phyloP scores from a whole-genome alignment of 2,329 filamentous ascomycete species.

The Aspergillus sp. region DNA sequence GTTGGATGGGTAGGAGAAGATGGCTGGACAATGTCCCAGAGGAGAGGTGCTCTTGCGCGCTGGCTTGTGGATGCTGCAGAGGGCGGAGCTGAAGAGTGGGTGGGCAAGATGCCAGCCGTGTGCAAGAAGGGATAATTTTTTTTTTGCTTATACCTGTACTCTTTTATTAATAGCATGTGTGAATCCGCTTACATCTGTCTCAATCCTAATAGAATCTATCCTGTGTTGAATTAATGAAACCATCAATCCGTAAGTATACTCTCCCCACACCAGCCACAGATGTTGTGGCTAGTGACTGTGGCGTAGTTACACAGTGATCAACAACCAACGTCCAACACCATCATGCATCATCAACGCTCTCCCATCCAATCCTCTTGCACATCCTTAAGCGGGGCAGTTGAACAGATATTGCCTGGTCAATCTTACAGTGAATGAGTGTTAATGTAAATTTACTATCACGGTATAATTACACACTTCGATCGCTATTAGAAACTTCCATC shows the following conservation, averaged over 20 bases:
- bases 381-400: background rate
- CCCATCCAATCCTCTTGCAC: background rate
- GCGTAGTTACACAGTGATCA: background rate
- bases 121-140: background rate
- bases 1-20: background rate
- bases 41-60: background rate
- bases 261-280: background rate
- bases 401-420: too few relatives aligned
- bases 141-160: background rate
- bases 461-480: background rate
- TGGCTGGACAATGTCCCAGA: conserved; percentile 1
- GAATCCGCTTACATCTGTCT: background rate
- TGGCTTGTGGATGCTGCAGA: conserved; percentile 7
- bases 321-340: background rate
- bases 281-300: background rate
- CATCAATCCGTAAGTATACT: too few relatives aligned
- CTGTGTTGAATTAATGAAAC: too few relatives aligned
- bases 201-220: too few relatives aligned
- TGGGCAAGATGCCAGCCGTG: conserved; percentile 4
- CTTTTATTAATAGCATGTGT: too few relatives aligned
- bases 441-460: background rate
- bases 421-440: background rate
- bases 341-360: background rate
- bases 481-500: background rate
- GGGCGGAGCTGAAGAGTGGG: background rate